Evolutionary conservation across 768 basidiomycete species (phyloP), one percentile per base, ranked within the genome.

Genomic region (Leccinum boreale): DNA sequence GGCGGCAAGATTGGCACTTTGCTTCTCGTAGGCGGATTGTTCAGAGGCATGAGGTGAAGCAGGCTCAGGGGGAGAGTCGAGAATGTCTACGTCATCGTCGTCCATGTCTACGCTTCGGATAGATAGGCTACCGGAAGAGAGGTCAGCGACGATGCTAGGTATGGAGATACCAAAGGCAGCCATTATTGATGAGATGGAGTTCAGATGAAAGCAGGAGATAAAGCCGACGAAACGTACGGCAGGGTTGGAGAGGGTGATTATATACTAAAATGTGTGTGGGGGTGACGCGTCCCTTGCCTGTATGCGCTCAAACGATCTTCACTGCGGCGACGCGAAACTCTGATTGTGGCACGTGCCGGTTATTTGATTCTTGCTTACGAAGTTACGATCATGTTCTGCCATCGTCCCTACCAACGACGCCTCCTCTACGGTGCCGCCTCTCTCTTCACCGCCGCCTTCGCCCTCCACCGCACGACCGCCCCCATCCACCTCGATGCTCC

Each of bases 1-100:
- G 23, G 81, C 78, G 60, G 85, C 80, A 46, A 92, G 80, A 45
- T 85, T 76, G 21, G 79, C 79, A 52, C 74, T 78, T 67, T 89
- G 84, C 65, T 80, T 83, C 59, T 87, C 87, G 56, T 78, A 73
- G 21, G 77, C 75, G 10, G 78, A 74, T 46, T 71, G 66, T 8
- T 79, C 63, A 35, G 59, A 24, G 26, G 50, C 11, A 19, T 60
- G 60, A 42, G 55, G 35, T 9, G 70, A 60, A 5, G 55, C n/a
- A 48, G 74, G 75, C 50, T 74, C 70, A 48, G 67, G 50, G 44
- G 79, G 78, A 4, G 78, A 76, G 54, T 78, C 78, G 39, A 76
- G 72, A 39, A 77, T 74, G 29, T 73, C 69, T 51, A 82, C 67
- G 53, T 82, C 81, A 63, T 85, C 85, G 52, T 85, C 83, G 44